Evolutionary conservation across 345 rosid species (phyloP).

Genomic region (Citropsis articulata): DNA sequence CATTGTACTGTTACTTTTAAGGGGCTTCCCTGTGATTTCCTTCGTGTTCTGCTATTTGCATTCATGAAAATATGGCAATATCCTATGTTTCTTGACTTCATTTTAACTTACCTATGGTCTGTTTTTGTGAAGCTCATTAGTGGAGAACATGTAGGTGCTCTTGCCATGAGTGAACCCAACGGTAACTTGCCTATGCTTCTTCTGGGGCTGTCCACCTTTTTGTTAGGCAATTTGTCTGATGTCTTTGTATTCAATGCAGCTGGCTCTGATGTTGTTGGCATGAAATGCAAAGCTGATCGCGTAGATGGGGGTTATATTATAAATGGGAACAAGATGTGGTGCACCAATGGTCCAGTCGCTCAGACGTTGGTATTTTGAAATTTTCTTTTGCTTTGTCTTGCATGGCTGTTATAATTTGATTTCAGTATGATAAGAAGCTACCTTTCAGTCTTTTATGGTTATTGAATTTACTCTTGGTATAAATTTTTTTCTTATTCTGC

Average conservation of each 20-base stretch:
- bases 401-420: background rate
- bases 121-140: slow-evolving; percentile 74
- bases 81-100: background rate
- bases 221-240: slow-evolving; percentile 7
- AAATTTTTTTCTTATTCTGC: background rate
- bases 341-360: slow-evolving; percentile 96
- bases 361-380: slow-evolving; percentile 68
- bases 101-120: slow-evolving; percentile 20
- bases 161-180: slow-evolving; percentile 98
- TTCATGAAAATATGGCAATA: background rate
- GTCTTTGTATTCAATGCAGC: slow-evolving; percentile 40
- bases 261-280: slow-evolving; percentile 88
- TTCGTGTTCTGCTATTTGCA: background rate
- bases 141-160: slow-evolving; percentile 96
- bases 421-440: background rate
- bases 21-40: background rate
- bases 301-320: slow-evolving; percentile 79
- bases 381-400: background rate
- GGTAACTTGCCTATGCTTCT: slow-evolving; percentile 42
- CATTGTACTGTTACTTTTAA: background rate
- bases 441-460: background rate
- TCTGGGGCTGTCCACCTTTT: background rate
- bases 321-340: slow-evolving; percentile 98
- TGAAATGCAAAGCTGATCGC: slow-evolving; percentile 93
- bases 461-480: background rate